These are phyloP conservation scores for Gloeostereum incarnatum DNA, from an alignment of 768 basidiomycete species.

Conservation along the genomic window DNA sequence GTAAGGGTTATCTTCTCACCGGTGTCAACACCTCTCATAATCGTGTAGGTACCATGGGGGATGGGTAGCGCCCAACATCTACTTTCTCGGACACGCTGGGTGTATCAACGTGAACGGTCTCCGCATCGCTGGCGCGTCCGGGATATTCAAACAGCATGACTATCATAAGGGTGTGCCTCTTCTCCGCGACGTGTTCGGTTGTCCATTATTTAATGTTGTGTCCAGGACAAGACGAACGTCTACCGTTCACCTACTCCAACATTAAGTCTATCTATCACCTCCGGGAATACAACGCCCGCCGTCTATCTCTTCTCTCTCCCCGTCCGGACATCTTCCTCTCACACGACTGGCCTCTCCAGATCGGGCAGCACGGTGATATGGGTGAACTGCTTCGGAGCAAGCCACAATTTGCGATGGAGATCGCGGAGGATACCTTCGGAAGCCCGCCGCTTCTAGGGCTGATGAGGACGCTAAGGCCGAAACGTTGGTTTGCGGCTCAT, in stretches of 20 bases:
- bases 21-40: slow-evolving; percentile 11
- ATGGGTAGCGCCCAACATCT: slow-evolving; percentile 95
- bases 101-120: slow-evolving; percentile 83
- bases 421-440: slow-evolving; percentile 59
- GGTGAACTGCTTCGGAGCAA: slow-evolving; percentile 60
- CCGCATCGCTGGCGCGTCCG: slow-evolving; percentile 83
- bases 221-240: slow-evolving; percentile 66
- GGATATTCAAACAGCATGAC: slow-evolving; percentile 79
- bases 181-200: neutral
- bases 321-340: slow-evolving; percentile 76
- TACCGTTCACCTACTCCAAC: slow-evolving; percentile 68
- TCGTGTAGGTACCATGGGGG: slow-evolving; percentile 80
- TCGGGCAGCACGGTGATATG: slow-evolving; percentile 76
- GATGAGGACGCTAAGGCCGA: slow-evolving; percentile 58
- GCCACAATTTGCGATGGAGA: slow-evolving; percentile 66
- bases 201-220: neutral
- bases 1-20: slow-evolving; percentile 37
- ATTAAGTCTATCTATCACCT: slow-evolving; percentile 88
- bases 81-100: slow-evolving; percentile 89
- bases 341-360: slow-evolving; percentile 90
- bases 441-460: slow-evolving; percentile 82
- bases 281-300: slow-evolving; percentile 74
- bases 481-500: slow-evolving; percentile 92
- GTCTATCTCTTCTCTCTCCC: slow-evolving; percentile 65
- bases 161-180: slow-evolving; percentile 49